Percentiles rank a stretch among this genome's conserved stretches.
These are phyloP conservation scores for Kazachstania taianensis DNA, from an alignment of 805 yeast species.

Conservation along the genomic window DNA sequence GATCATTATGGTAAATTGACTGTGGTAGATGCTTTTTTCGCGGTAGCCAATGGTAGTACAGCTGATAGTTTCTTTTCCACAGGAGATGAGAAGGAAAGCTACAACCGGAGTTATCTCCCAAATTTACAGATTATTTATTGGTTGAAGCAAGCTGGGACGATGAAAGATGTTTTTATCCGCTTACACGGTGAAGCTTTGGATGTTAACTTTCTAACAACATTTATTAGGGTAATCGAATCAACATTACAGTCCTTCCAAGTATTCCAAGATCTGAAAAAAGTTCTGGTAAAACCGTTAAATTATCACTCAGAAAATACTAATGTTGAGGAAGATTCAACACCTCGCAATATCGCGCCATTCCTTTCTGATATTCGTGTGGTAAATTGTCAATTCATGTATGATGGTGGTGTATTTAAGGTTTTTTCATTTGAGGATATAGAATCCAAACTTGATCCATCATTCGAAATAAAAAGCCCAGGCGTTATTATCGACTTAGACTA, in stretches of 20 bases:
- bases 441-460: conserved; percentile 35
- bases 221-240: conserved; percentile 46
- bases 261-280: conserved; percentile 30
- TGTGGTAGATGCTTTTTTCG: conserved; percentile 55
- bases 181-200: conserved; percentile 63
- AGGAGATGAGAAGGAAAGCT: conserved; percentile 36
- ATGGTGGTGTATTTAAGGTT: conserved; percentile 53
- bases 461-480: conserved; percentile 68
- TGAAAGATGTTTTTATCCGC: conserved; percentile 40
- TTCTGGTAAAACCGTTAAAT: conserved; percentile 6
- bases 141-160: conserved; percentile 16
- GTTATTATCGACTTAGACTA: conserved; percentile 51
- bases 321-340: background rate
- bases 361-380: conserved; percentile 30
- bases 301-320: background rate
- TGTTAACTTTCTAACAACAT: conserved; percentile 49
- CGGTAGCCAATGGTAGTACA: conserved; percentile 56
- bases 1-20: conserved; percentile 57
- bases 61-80: conserved; percentile 40
- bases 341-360: conserved; percentile 14
- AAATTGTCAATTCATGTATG: conserved; percentile 47
- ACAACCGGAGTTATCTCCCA: conserved; percentile 60
- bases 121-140: conserved; percentile 44
- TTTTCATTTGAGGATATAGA: conserved; percentile 33
- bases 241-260: conserved; percentile 37